Evolutionary conservation across 805 yeast species (phyloP).

Genomic region (Teunomyces tritomae): DNA sequence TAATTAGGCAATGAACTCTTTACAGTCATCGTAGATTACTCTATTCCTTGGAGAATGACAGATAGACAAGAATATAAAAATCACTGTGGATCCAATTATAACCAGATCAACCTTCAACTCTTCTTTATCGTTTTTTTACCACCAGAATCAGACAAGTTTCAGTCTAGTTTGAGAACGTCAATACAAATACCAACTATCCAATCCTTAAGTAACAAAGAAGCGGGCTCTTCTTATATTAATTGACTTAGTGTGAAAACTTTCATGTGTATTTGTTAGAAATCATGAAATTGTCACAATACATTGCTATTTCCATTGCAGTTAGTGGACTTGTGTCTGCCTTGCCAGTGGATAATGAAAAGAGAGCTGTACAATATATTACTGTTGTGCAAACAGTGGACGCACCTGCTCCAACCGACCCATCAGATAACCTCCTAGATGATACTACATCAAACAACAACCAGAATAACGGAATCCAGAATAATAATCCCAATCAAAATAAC

Average conservation of each 20-base stretch:
- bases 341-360: slow-evolving; percentile 7
- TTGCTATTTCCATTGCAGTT: slow-evolving; percentile 7
- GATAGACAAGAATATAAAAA: neutral
- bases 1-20: slow-evolving; percentile 7
- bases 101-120: neutral
- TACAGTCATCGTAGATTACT: neutral
- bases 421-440: neutral
- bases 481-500: neutral
- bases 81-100: neutral
- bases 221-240: neutral
- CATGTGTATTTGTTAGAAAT: neutral
- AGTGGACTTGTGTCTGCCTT: slow-evolving; percentile 6
- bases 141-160: slow-evolving; percentile 1
- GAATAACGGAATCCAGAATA: neutral
- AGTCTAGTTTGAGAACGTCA: neutral
- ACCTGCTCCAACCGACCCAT: slow-evolving; percentile 3
- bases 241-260: neutral
- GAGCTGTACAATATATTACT: slow-evolving; percentile 7
- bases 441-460: neutral
- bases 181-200: neutral
- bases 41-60: neutral
- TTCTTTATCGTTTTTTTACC: neutral
- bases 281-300: slow-evolving; percentile 5
- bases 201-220: slow-evolving; percentile 1
- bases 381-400: slow-evolving; percentile 4